Percentiles rank a stretch among this genome's conserved stretches.
Conservation (phyloP, 306 rosid species). For the Corylus heterophylla region DNA sequence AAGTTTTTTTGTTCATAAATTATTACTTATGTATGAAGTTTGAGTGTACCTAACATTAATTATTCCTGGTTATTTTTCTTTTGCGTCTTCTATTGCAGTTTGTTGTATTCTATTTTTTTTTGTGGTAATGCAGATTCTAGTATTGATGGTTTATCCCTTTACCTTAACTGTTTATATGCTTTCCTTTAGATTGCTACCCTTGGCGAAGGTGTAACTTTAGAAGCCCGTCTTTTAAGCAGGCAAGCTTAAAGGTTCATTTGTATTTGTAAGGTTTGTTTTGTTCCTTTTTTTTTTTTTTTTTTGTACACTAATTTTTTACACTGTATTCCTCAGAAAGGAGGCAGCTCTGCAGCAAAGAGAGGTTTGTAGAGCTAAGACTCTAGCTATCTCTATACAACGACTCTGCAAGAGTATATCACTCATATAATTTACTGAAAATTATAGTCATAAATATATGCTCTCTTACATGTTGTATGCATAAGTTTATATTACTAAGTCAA, state of each 20-base stretch:
- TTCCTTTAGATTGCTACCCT: conserved; percentile 62
- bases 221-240: conserved; percentile 91
- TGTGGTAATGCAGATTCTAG: not conserved
- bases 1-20: not conserved
- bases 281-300: conserved; percentile 15
- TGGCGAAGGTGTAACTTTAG: conserved; percentile 87
- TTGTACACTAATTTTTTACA: conserved; percentile 30
- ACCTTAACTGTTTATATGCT: not conserved
- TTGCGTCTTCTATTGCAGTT: not conserved
- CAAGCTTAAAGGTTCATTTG: conserved; percentile 38
- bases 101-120: not conserved
- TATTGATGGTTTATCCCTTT: not conserved
- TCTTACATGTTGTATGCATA: not conserved
- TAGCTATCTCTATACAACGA: not conserved
- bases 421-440: conserved; percentile 2
- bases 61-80: not conserved
- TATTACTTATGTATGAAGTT: not conserved
- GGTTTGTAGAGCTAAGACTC: conserved; percentile 48
- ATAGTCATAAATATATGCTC: not conserved
- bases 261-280: conserved; percentile 9
- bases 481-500: not conserved
- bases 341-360: conserved; percentile 93
- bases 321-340: conserved; percentile 74
- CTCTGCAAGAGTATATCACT: not conserved
- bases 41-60: not conserved